Evolutionary conservation across 106 monocot species (phyloP).

Genomic region (Apostasia shenzhenica): DNA sequence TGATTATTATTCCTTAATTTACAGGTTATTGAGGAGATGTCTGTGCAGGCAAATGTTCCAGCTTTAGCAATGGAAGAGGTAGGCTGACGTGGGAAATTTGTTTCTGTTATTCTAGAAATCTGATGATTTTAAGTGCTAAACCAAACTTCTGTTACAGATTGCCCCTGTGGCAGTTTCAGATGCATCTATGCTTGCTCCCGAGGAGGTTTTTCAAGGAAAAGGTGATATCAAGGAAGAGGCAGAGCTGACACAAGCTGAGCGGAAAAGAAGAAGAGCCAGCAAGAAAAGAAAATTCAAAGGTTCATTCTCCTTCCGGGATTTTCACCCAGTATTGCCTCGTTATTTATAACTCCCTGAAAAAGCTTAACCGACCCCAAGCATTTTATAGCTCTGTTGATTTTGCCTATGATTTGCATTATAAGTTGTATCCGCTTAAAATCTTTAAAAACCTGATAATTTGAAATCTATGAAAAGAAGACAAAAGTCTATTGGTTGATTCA

Average conservation of each 20-base stretch:
- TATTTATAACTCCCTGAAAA: too few species aligned
- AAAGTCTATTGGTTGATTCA: too few species aligned
- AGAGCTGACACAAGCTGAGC: conserved; percentile 69
- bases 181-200: conserved; percentile 97
- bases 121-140: conserved; percentile 1
- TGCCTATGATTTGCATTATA: too few species aligned
- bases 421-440: too few species aligned
- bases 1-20: conserved; percentile 1
- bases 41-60: conserved; percentile 84
- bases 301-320: neutral
- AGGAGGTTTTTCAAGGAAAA: conserved; percentile 89
- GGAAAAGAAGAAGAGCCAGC: conserved; percentile 80
- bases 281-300: conserved; percentile 92
- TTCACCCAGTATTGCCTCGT: too few species aligned
- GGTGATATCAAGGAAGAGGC: conserved; percentile 84
- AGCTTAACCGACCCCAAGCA: too few species aligned
- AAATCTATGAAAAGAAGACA: too few species aligned
- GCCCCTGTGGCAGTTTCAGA: conserved; percentile 91
- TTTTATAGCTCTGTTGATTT: too few species aligned
- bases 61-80: conserved; percentile 99
- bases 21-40: conserved; percentile 94
- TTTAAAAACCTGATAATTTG: too few species aligned
- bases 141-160: conserved; percentile 37
- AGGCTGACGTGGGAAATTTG: conserved; percentile 4
- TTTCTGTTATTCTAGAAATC: neutral